Evolutionary conservation across 1,284 basidiomycete species (phyloP), one percentile per base, ranked within the genome.

Genomic region (Tilletia caries): DNA sequence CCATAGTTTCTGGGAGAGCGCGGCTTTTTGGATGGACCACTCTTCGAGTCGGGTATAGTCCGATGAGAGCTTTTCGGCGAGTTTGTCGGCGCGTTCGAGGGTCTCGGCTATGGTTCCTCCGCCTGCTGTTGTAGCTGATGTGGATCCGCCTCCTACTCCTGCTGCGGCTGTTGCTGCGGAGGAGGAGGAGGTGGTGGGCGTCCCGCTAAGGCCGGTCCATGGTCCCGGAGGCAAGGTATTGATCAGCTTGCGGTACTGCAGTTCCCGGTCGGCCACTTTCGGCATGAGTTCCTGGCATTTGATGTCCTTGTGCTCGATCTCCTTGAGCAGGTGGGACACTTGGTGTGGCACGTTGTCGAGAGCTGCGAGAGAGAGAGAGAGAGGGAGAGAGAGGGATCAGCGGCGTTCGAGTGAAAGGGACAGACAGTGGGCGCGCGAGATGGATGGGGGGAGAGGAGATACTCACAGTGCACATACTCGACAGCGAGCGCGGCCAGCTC

Each of bases 261-360:
- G 46, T 43, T 82, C 79, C n/a, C 79, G 67, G 20, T 77, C 70
- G 18, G 76, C 66, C 18, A 82, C 76, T 58, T 78, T 79, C 6
- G 79, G 73, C 6, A 82, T 69, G 20, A 77, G 62, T 12, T 81
- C 79, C 37, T 82, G 79, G 18, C 78, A 73, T 69, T 82, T 81
- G 64, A 68, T 71, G 66, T 82, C 81, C 69, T 82, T 82, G 67
- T 81, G 76, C 46, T 82, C 76, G 50, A 82, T 82, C 70, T 82
- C 81, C 62, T 79, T 79, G 65, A 82, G 66, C 58, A 80, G 72
- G 64, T 82, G 80, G 12, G 70, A 73, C n/a, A 82, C 78, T 62
- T 82, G 80, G 27, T 75, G 75, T 1, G 81, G 80, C 43, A 82
- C 66, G 41, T 82, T 82, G 73, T 82, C 80, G 8, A 82, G 68